Evolutionary conservation across 768 basidiomycete genomes (phyloP).

Genomic region (Trichaptum fuscoviolaceum): DNA sequence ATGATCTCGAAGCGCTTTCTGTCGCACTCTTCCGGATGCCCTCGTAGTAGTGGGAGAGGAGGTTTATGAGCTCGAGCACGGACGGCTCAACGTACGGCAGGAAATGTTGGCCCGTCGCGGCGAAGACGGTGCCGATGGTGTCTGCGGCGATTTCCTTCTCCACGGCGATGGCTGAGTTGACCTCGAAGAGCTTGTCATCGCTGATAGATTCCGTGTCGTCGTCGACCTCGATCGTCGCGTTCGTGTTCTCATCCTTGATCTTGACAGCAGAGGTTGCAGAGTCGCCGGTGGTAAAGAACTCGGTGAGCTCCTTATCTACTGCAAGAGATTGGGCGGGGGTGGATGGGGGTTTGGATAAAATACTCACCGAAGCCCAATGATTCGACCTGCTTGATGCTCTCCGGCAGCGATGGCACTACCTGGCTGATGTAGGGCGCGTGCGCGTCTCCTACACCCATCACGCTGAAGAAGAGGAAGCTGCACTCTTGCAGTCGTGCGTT

Average conservation of each 20-base stretch:
- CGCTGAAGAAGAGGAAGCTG: constrained; percentile 96
- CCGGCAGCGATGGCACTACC: constrained; percentile 81
- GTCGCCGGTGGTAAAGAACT: constrained; percentile 67
- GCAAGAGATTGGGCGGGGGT: constrained; percentile 2
- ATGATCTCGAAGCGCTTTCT: constrained; percentile 80
- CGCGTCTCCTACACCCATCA: constrained; percentile 93
- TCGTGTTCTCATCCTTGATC: constrained; percentile 49
- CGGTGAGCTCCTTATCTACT: constrained; percentile 52
- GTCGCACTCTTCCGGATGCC: constrained; percentile 94
- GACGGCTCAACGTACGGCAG: constrained; percentile 85
- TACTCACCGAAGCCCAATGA: constrained; percentile 37
- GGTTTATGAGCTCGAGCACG: constrained; percentile 69
- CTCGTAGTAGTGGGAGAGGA: constrained; percentile 92
- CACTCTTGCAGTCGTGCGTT: constrained; percentile 88
- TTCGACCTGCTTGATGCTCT: constrained; percentile 80
- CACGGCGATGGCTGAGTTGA: constrained; percentile 93
- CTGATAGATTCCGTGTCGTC: constrained; percentile 58
- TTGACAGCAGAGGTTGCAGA: constrained; percentile 61
- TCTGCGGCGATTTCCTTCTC: constrained; percentile 99
- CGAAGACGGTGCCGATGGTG: constrained; percentile 88
- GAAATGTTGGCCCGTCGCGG: constrained; percentile 77
- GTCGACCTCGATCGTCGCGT: constrained; percentile 59
- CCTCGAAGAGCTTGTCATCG: constrained; percentile 76
- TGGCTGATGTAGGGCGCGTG: constrained; percentile 82
- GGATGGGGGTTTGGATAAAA: no score